Conservation (phyloP, 768 basidiomycete genomes). For the Paxillus rubicundulus region DNA sequence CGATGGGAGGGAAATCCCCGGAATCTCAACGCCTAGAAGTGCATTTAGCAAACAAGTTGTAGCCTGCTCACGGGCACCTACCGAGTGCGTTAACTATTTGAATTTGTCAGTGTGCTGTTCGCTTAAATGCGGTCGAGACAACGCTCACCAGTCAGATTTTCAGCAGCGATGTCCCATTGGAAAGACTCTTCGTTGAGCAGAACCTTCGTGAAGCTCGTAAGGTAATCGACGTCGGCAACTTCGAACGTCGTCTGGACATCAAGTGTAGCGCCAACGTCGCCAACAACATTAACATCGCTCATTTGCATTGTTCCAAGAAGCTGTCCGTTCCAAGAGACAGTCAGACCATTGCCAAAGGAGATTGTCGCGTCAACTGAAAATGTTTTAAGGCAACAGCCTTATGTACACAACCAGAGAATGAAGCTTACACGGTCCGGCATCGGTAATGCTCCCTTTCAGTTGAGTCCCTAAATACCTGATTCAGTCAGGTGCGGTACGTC, state of each 20-base stretch:
- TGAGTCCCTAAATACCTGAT: conserved; percentile 38
- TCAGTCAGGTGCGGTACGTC: conserved; percentile 3
- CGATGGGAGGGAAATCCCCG: conserved; percentile 50
- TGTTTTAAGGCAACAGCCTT: conserved; percentile 5
- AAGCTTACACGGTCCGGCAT: conserved; percentile 68
- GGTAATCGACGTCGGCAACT: conserved; percentile 52
- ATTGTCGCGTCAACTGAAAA: conserved; percentile 63
- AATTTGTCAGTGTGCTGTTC: conserved; percentile 6
- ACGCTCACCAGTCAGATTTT: conserved; percentile 56
- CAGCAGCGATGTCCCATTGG: conserved; percentile 64
- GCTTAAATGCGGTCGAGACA: not conserved
- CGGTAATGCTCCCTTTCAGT: conserved; percentile 61
- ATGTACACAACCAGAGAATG: not conserved
- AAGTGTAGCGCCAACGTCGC: conserved; percentile 63
- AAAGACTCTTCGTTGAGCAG: conserved; percentile 65
- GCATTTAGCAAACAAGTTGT: not conserved
- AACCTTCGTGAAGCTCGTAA: conserved; percentile 64
- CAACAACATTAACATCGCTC: conserved; percentile 53
- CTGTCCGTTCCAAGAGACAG: conserved; percentile 57
- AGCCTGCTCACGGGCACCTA: conserved; percentile 21
- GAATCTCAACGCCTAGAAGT: conserved; percentile 51
- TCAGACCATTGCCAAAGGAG: conserved; percentile 59
- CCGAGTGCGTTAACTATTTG: conserved; percentile 56
- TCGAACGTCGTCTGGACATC: conserved; percentile 53
- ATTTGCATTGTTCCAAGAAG: conserved; percentile 59